Base-by-base conservation (phyloP, 768 basidiomycete genomes). In the Harrya chromipes region DNA sequence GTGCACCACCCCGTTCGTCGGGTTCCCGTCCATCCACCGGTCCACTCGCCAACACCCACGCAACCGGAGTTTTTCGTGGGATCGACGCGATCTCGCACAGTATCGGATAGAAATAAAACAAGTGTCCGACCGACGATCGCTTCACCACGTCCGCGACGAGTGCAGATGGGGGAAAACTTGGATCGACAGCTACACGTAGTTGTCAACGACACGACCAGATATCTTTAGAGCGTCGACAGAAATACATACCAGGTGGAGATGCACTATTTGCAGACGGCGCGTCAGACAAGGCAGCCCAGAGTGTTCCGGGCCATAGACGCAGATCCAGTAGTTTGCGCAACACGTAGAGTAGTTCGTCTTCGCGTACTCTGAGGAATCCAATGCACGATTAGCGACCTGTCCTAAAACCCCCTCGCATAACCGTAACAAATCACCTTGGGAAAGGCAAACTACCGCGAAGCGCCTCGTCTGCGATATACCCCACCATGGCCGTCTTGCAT, bases 361-460 rank as follows among this genome's bases (percentile, higher is more conserved):
- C 93, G 21, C 91, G 79, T 1, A 83, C 80, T 47, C 94, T 94
- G 17, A 35, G 5, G 31, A 2, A 44, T 26, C 37, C 27, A 1
- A 39, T 26, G 40, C 33, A 31, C 39, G 42, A 40, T 49, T 6
- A 49, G 23, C 9, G 9, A 44, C 4, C 26, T 3, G 16, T 8
- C 29, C 11, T 29, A n/a, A n/a, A n/a, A n/a, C n/a, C n/a, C n/a
- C n/a, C 29, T 5, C 26, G 10, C 16, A 14, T 11, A 3, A 5
- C 4, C 17, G 26, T 4, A 0, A 11, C 9, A n/a, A 41, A 69
- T 54, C 44, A 90, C 90, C 92, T 80, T 37, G 90, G 83, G 69
- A 97, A 94, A 1, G 95, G 95, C 50, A 94, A 73, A 52, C 79
- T 81, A 2, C 94, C 93, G n/a, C 94, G 80, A 27, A 97, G 61